A percentile compares a stretch with the other conserved stretches of the same genome.
phyloP scores from a whole-genome alignment of 2,329 filamentous ascomycete species.

The Claviceps sp. region DNA sequence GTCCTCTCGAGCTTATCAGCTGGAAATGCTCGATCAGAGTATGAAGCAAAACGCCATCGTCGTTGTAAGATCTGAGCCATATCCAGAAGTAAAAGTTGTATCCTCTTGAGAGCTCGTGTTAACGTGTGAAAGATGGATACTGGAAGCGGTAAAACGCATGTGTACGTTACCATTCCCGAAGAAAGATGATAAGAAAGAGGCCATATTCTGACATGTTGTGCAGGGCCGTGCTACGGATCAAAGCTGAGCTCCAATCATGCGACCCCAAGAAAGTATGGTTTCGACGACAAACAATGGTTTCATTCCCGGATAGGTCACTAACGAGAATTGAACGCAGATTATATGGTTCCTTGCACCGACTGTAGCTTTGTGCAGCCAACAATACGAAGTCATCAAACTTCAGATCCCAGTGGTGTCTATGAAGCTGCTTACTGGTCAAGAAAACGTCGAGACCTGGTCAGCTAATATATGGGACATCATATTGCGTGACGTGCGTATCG shows the following conservation, averaged over 20 bases:
- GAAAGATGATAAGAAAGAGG: neutral
- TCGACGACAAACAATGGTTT: neutral
- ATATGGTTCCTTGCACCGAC: constrained; percentile 67
- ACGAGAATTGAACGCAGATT: constrained; percentile 19
- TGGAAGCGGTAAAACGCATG: constrained; percentile 64
- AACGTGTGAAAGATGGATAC: constrained; percentile 57
- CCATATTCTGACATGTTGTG: neutral
- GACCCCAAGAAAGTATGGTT: constrained; percentile 36
- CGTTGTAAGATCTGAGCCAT: constrained; percentile 32
- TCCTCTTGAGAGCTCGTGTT: neutral
- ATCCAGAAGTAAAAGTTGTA: neutral
- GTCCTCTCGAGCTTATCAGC: constrained; percentile 50
- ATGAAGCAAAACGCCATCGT: constrained; percentile 58
- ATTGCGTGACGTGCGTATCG: constrained; percentile 51
- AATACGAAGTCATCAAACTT: constrained; percentile 42
- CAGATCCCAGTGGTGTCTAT: constrained; percentile 48
- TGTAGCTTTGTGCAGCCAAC: constrained; percentile 53
- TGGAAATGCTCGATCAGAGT: constrained; percentile 63
- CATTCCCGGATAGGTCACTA: neutral
- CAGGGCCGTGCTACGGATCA: constrained; percentile 56
- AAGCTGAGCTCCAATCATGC: constrained; percentile 45
- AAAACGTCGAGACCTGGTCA: constrained; percentile 63
- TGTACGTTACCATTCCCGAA: constrained; percentile 35
- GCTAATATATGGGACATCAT: constrained; percentile 53
- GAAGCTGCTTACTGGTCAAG: constrained; percentile 51